Evolutionary conservation across 2,329 filamentous ascomycete genomes (phyloP).

Genomic region (Capronia americana): DNA sequence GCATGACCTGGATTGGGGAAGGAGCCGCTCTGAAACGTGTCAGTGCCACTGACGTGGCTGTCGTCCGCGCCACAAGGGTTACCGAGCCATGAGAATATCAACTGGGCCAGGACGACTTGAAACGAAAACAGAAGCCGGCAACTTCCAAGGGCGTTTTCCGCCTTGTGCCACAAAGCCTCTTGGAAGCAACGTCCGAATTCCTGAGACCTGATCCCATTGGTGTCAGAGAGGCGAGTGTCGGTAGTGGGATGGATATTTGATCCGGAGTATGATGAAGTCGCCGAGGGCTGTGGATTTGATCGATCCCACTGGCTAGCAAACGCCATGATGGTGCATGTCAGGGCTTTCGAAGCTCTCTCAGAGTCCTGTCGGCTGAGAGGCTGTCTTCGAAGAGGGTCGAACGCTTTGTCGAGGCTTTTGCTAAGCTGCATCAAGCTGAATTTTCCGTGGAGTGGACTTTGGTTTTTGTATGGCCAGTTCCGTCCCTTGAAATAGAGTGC

Average conservation of each 20-base stretch:
- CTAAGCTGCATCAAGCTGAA: slow-evolving; percentile 17
- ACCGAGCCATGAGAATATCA: slow-evolving; percentile 22
- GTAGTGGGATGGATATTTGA: not conserved
- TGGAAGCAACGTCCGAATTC: not conserved
- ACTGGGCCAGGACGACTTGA: slow-evolving; percentile 21
- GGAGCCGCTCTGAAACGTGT: not conserved
- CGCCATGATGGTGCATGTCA: slow-evolving; percentile 51
- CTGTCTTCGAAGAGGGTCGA: slow-evolving; percentile 18
- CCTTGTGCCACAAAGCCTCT: not conserved
- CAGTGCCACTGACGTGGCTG: not conserved
- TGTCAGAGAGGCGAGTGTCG: not conserved
- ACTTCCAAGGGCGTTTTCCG: not conserved
- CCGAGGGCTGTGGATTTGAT: not conserved
- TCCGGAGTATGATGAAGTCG: not conserved
- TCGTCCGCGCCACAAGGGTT: slow-evolving; percentile 15
- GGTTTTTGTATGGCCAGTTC: slow-evolving; percentile 45
- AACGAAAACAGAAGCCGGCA: slow-evolving; percentile 20
- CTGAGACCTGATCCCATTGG: not conserved
- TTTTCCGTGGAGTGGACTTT: slow-evolving; percentile 16
- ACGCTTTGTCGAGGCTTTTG: slow-evolving; percentile 21
- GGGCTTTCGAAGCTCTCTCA: slow-evolving; percentile 47
- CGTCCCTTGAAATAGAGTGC: slow-evolving; percentile 55
- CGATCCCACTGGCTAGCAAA: slow-evolving; percentile 52
- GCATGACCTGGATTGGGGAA: not conserved
- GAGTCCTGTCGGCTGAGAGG: slow-evolving; percentile 47